Evolutionary conservation across 106 monocot genomes (phyloP).

Genomic region (Xerophyta viscosa): DNA sequence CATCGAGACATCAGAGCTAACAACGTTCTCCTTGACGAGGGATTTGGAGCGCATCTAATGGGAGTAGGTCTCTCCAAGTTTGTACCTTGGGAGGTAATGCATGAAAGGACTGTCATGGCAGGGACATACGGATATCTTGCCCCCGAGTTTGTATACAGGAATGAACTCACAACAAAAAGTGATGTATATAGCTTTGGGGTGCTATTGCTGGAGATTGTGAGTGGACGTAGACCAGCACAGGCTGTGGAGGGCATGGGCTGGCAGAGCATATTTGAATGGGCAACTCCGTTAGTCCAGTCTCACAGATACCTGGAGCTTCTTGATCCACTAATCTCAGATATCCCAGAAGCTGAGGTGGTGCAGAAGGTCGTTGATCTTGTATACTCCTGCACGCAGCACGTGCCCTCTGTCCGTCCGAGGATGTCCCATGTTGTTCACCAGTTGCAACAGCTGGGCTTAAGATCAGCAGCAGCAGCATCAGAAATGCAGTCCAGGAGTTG

Average conservation of each 20-base stretch:
- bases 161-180: slow-evolving; percentile 93
- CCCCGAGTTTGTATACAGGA: slow-evolving; percentile 89
- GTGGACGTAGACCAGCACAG: slow-evolving; percentile 69
- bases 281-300: slow-evolving; percentile 85
- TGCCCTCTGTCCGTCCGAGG: slow-evolving; percentile 89
- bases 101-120: slow-evolving; percentile 78
- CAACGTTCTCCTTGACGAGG: slow-evolving; percentile 93
- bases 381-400: slow-evolving; percentile 93
- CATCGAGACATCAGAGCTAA: slow-evolving; percentile 92
- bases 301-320: slow-evolving; percentile 77
- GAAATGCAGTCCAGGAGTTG: slow-evolving; percentile 35
- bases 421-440: slow-evolving; percentile 99
- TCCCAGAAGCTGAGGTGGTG: slow-evolving; percentile 59
- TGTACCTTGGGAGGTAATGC: slow-evolving; percentile 95
- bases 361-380: slow-evolving; percentile 95
- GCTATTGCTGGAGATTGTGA: slow-evolving; percentile 77
- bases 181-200: slow-evolving; percentile 98
- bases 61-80: slow-evolving; percentile 89
- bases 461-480: slow-evolving; percentile 24
- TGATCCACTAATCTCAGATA: slow-evolving; percentile 65
- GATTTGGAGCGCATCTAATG: slow-evolving; percentile 78
- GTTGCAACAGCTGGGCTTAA: slow-evolving; percentile 64
- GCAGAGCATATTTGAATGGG: slow-evolving; percentile 98
- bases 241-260: slow-evolving; percentile 66
- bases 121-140: slow-evolving; percentile 89